Percentiles rank a stretch among this genome's conserved stretches.
Conservation (phyloP, 2,329 filamentous ascomycete species). For the Scytalidium lignicola region DNA sequence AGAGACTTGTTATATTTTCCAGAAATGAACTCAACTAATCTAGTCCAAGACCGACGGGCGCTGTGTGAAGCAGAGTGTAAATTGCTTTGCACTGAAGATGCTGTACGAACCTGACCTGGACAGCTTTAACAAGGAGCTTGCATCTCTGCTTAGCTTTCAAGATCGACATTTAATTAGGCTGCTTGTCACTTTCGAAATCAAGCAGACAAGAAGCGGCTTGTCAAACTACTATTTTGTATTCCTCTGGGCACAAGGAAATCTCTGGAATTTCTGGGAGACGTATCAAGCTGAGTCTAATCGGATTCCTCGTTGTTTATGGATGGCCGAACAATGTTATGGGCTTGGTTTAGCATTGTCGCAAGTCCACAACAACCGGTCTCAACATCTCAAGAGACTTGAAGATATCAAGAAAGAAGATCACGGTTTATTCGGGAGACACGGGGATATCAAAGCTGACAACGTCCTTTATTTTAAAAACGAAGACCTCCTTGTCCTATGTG, state of each 20-base stretch:
- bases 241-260: neutral
- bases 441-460: conserved; percentile 4
- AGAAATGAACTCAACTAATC: neutral
- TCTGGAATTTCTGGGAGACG: neutral
- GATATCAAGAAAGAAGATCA: neutral
- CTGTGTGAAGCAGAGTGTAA: neutral
- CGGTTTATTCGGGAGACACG: conserved; percentile 6
- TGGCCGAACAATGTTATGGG: neutral
- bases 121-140: neutral
- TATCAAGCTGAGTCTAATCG: neutral
- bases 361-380: neutral
- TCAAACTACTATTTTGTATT: neutral
- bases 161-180: neutral
- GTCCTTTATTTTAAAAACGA: conserved; percentile 1
- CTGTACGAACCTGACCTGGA: neutral
- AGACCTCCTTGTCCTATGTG: neutral
- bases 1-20: neutral
- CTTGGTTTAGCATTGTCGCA: neutral
- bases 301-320: neutral
- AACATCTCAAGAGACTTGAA: neutral
- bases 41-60: neutral
- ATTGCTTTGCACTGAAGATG: neutral
- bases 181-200: neutral
- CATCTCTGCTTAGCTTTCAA: neutral
- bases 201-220: neutral